Conservation (phyloP, 805 yeast genomes). For the Teunomyces stri region DNA sequence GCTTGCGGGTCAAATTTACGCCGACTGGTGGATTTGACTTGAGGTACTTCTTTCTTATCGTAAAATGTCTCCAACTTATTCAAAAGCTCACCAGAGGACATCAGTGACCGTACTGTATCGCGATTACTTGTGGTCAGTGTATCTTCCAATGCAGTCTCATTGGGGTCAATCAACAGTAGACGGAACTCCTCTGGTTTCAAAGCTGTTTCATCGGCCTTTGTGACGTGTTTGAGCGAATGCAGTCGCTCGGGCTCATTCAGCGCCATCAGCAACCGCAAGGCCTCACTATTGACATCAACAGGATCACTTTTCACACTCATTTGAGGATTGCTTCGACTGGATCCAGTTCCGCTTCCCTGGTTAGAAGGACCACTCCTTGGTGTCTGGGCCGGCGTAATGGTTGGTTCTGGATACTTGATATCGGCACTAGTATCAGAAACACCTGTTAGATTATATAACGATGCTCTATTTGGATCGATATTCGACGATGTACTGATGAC, state of each 20-base stretch:
- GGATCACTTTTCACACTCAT: conserved; percentile 5
- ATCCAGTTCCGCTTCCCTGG: conserved; percentile 1
- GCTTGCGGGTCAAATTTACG: conserved; percentile 7
- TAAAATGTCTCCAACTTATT: conserved; percentile 17
- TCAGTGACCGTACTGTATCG: conserved; percentile 16
- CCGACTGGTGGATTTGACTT: neutral
- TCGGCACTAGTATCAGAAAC: conserved; percentile 11
- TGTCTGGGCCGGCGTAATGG: conserved; percentile 13
- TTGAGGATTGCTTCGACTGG: conserved; percentile 1
- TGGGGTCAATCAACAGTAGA: conserved; percentile 4
- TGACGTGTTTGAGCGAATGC: neutral
- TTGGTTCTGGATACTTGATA: conserved; percentile 22
- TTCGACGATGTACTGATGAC: conserved; percentile 18
- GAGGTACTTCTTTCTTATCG: conserved; percentile 5
- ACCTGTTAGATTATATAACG: conserved; percentile 14
- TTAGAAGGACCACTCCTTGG: conserved; percentile 6
- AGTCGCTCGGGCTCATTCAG: neutral
- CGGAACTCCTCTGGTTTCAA: conserved; percentile 3
- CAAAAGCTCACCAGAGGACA: conserved; percentile 32
- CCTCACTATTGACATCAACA: neutral
- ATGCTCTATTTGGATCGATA: conserved; percentile 15
- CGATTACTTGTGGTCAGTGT: conserved; percentile 2
- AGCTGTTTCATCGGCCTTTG: conserved; percentile 5
- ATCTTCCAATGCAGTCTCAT: conserved; percentile 8
- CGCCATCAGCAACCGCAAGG: conserved; percentile 1